A percentile compares a stretch with the other conserved stretches of the same genome.
Evolutionary conservation across 345 rosid genomes (phyloP).

Genomic region (Bruguiera parviflora): DNA sequence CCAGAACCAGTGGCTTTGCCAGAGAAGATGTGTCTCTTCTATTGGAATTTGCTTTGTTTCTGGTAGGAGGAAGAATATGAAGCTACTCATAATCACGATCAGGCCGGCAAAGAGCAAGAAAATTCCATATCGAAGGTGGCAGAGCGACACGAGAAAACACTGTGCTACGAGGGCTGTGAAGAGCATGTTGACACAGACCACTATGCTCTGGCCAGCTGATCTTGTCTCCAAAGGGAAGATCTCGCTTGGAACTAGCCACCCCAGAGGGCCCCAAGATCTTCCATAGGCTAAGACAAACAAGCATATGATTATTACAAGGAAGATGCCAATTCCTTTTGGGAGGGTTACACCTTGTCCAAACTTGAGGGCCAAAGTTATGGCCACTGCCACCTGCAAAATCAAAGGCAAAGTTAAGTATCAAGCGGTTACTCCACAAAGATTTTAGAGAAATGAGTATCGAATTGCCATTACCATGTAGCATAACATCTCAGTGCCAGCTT

Average conservation of each 20-base stretch:
- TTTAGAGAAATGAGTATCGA: neutral
- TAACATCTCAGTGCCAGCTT: conserved; percentile 44
- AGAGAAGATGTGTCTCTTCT: conserved; percentile 29
- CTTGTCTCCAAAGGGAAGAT: conserved; percentile 40
- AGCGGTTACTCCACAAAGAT: neutral
- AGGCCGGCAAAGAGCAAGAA: conserved; percentile 32
- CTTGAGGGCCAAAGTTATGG: conserved; percentile 7
- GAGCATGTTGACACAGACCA: conserved; percentile 24
- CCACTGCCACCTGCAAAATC: conserved; percentile 22
- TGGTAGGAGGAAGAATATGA: conserved; percentile 32
- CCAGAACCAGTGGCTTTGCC: conserved; percentile 33
- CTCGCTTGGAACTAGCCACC: conserved; percentile 36
- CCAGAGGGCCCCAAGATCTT: conserved; percentile 40
- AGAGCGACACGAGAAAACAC: conserved; percentile 21
- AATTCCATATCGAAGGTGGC: conserved; percentile 25
- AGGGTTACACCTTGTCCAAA: conserved; percentile 19
- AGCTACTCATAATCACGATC: conserved; percentile 27
- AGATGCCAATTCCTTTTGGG: conserved; percentile 19
- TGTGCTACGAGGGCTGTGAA: conserved; percentile 29
- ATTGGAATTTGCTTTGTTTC: conserved; percentile 41
- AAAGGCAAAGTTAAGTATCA: neutral
- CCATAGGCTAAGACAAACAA: conserved; percentile 21
- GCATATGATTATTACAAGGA: conserved; percentile 22
- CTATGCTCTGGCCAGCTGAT: conserved; percentile 36
- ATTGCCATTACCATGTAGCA: conserved; percentile 26